A percentile compares a stretch with the other conserved stretches of the same genome.
phyloP scores from a whole-genome alignment of 805 yeast genomes.

The Candida takata region DNA sequence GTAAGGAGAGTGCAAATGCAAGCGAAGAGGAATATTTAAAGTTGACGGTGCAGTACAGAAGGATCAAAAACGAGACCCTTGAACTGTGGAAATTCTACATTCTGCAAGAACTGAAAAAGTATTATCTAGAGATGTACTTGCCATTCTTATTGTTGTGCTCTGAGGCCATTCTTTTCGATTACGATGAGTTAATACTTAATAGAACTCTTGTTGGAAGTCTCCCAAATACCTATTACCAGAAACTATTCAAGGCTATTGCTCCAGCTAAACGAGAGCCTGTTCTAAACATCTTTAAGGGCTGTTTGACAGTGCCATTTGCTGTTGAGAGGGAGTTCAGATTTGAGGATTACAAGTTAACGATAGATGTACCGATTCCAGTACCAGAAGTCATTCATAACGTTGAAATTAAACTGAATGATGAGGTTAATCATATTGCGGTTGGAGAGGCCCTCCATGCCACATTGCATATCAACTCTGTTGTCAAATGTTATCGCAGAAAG shows the following conservation, averaged over 20 bases:
- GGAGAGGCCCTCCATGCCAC: conserved; percentile 54
- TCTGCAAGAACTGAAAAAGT: conserved; percentile 4
- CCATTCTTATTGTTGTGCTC: conserved; percentile 17
- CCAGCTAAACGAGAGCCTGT: background rate
- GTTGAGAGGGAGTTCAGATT: conserved; percentile 1
- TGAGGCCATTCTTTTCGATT: conserved; percentile 4
- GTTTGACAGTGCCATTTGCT: background rate
- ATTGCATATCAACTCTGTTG: conserved; percentile 32
- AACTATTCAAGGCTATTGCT: background rate
- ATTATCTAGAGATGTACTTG: conserved; percentile 12
- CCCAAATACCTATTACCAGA: background rate
- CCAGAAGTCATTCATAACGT: conserved; percentile 55
- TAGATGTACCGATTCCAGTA: conserved; percentile 57
- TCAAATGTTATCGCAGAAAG: conserved; percentile 10
- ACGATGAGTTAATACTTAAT: conserved; percentile 3
- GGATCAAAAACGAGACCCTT: conserved; percentile 39
- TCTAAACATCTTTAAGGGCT: background rate
- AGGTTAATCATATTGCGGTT: conserved; percentile 39
- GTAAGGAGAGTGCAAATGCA: conserved; percentile 16
- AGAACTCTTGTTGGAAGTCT: background rate
- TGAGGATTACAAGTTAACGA: conserved; percentile 25
- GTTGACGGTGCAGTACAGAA: conserved; percentile 39
- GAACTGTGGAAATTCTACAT: conserved; percentile 21
- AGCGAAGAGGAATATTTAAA: conserved; percentile 31
- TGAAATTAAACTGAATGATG: conserved; percentile 31